These are phyloP conservation scores for Fomitopsis serialis DNA, from an alignment of 768 basidiomycete genomes.

Conservation along the genomic window DNA sequence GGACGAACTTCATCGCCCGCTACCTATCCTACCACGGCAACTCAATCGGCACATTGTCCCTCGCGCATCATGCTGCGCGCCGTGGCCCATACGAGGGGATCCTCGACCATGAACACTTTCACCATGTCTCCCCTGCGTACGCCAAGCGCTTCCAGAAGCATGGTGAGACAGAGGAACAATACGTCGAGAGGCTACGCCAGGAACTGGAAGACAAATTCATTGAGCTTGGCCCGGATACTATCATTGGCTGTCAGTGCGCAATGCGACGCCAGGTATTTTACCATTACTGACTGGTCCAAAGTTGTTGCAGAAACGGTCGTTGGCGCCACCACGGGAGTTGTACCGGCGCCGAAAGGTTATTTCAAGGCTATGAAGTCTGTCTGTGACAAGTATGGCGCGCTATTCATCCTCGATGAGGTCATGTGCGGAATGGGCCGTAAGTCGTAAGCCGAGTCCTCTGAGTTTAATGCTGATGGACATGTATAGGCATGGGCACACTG, in stretches of 20 bases:
- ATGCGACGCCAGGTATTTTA: conserved; percentile 3
- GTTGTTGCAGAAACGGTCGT: conserved; percentile 86
- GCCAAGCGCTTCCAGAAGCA: conserved; percentile 68
- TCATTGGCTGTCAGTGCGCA: conserved; percentile 65
- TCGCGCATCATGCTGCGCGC: conserved; percentile 62
- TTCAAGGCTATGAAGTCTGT: conserved; percentile 82
- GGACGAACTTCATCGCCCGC: conserved; percentile 76
- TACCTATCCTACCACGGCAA: conserved; percentile 84
- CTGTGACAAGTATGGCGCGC: conserved; percentile 62
- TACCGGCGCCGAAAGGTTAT: conserved; percentile 78
- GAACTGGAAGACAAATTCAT: conserved; percentile 86
- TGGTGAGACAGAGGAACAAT: conserved; percentile 73
- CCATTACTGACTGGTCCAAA: conserved; percentile 23
- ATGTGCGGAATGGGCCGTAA: conserved; percentile 90
- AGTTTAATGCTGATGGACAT: background rate
- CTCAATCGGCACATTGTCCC: conserved; percentile 63
- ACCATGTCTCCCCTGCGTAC: conserved; percentile 87
- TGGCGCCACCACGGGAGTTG: conserved; percentile 76
- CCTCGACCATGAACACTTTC: conserved; percentile 60
- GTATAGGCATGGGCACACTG: conserved; percentile 74
- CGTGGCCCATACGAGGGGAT: conserved; percentile 65
- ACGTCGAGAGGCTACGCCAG: conserved; percentile 68
- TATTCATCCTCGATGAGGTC: conserved; percentile 88
- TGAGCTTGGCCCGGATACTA: conserved; percentile 75
- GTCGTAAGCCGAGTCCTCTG: conserved; percentile 21